Evolutionary conservation across 2,329 filamentous ascomycete species (phyloP).

Genomic region (Pestalotiopsis sp.): DNA sequence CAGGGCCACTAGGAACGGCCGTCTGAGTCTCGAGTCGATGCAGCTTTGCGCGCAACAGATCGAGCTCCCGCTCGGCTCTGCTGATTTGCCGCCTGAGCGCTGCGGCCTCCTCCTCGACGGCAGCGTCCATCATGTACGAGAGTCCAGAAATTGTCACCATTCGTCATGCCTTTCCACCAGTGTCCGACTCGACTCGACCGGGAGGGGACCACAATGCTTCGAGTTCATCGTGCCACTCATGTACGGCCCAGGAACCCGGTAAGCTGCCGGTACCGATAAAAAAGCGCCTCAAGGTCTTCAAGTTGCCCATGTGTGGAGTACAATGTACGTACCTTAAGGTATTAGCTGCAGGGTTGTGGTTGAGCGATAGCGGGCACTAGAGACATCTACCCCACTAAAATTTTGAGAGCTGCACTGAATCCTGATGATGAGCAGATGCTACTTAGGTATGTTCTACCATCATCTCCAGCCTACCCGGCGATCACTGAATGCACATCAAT

Average conservation of each 20-base stretch:
- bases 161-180: not conserved
- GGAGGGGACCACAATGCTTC: no score
- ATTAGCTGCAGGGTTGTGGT: not conserved
- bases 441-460: not conserved
- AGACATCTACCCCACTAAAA: not conserved
- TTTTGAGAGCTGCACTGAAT: not conserved
- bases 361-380: not conserved
- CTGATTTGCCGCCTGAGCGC: constrained; percentile 48
- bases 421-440: not conserved
- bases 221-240: no score
- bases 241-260: no score
- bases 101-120: constrained; percentile 26
- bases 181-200: no score
- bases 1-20: constrained; percentile 2
- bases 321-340: not conserved
- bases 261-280: no score
- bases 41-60: constrained; percentile 44
- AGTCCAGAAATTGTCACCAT: not conserved
- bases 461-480: not conserved
- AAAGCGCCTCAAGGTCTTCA: not conserved
- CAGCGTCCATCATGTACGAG: constrained; percentile 34
- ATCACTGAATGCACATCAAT: no score
- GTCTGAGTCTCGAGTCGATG: constrained; percentile 34
- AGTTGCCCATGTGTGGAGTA: not conserved
- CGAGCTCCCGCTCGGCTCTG: constrained; percentile 48